Percentiles rank a stretch among this genome's conserved stretches.
Evolutionary conservation across 164 flowering plant species (phyloP).

Genomic region (Vitis rotundifolia): DNA sequence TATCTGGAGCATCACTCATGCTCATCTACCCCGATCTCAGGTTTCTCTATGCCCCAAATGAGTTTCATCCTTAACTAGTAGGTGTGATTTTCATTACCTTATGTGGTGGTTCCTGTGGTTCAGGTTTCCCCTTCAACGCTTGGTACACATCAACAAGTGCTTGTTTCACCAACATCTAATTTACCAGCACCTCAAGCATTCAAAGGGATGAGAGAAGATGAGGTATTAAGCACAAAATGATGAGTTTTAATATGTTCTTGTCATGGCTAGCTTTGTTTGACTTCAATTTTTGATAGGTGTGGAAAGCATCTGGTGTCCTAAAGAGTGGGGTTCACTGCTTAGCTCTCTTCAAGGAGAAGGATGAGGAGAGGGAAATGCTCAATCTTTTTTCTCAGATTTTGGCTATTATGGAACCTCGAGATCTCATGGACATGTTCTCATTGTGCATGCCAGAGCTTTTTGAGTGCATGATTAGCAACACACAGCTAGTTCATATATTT

Average conservation of each 20-base stretch:
- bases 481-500: slow-evolving; percentile 83
- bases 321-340: slow-evolving; percentile 96
- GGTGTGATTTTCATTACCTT: slow-evolving; percentile 7
- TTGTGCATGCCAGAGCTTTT: slow-evolving; percentile 96
- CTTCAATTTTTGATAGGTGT: slow-evolving; percentile 53
- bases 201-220: slow-evolving; percentile 97
- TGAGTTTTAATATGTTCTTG: background rate
- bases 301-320: slow-evolving; percentile 93
- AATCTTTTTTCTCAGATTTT: slow-evolving; percentile 79
- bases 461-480: slow-evolving; percentile 91
- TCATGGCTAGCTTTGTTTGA: slow-evolving; percentile 1
- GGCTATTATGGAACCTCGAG: slow-evolving; percentile 95
- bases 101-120: slow-evolving; percentile 15
- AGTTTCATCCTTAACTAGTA: too few species aligned
- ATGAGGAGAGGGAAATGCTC: slow-evolving; percentile 92
- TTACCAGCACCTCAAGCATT: slow-evolving; percentile 56
- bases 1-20: slow-evolving; percentile 97
- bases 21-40: slow-evolving; percentile 85
- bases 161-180: slow-evolving; percentile 59
- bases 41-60: slow-evolving; percentile 25
- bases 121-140: slow-evolving; percentile 70
- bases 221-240: slow-evolving; percentile 48
- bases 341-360: slow-evolving; percentile 92
- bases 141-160: slow-evolving; percentile 63
- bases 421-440: slow-evolving; percentile 99